Base-by-base conservation (phyloP, 2,329 filamentous ascomycete genomes). In the Venturia aucupariae region DNA sequence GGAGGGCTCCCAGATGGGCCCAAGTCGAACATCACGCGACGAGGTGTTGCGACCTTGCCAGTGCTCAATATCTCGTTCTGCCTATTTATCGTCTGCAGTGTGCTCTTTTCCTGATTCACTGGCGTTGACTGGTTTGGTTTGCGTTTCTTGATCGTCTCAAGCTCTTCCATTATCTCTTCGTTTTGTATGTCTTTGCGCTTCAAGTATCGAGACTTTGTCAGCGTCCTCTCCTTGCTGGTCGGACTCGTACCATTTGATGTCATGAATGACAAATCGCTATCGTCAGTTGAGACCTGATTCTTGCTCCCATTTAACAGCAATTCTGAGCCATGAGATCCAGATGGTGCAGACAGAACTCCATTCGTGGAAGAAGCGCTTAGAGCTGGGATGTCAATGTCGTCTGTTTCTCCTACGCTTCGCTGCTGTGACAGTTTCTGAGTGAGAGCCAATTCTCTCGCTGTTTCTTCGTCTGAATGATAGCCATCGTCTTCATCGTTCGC, bases 401-500 rank as follows among this genome's bases (percentile, higher is more conserved):
- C 63, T 4, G 71, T 69, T 35, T 72, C 68, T 27, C 74, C 69
- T n/a, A 72, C 71, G 42, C 30, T 39, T 71, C 71, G 8, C 24
- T 51, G 61, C 13, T 35, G 42, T 32, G 27, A 15, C 15, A n/a
- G 15, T 11, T 57, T 46, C 51, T 57, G 48, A 27, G 62, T 59
- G 6, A 63, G 27, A 24, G 46, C 42, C 27, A 42, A 2, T 51
- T 63, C 46, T 51, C 46, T 57, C 19, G 62, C 62, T 4, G 35
- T 39, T 22, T 79, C 75, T 64, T 81, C 79, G 65, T 79, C 77
- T 17, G 75, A 79, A 42, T 72, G 71, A 66, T 77, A 77, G n/a
- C 38, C 55, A 44, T 64, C 63, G 39, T 64, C 63, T 4, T 57
- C 51, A 6, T 54, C 48, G 19, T 35, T 46, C 15, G 48, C 38